These are phyloP conservation scores for Toxoplasma gondii DNA, from an alignment of 169 alveolate species.

Conservation along the genomic window DNA sequence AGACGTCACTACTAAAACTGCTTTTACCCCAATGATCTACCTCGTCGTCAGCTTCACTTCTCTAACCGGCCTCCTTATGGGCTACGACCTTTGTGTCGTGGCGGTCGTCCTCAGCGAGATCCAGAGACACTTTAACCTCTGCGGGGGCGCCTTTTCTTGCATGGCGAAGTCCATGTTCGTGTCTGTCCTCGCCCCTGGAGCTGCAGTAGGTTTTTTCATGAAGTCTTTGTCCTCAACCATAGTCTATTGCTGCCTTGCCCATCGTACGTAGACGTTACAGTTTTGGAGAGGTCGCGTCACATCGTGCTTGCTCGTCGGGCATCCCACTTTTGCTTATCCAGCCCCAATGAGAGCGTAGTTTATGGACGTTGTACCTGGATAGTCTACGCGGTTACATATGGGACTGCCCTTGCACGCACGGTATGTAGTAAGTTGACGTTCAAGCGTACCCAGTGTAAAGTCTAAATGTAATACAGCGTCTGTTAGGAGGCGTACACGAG, in stretches of 20 bases:
- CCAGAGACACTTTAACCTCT: slow-evolving; percentile 37
- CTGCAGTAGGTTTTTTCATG: slow-evolving; percentile 14
- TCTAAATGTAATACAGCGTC: too few relatives aligned
- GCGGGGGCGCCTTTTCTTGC: slow-evolving; percentile 39
- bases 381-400: too few relatives aligned
- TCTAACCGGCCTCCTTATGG: slow-evolving; percentile 63
- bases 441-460: too few relatives aligned
- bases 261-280: neutral
- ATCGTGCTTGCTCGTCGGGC: neutral
- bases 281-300: neutral
- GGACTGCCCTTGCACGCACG: too few relatives aligned
- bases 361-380: too few relatives aligned
- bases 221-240: neutral
- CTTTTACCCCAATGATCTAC: neutral
- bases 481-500: too few relatives aligned
- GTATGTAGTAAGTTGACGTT: too few relatives aligned
- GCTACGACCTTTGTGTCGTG: slow-evolving; percentile 63
- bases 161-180: slow-evolving; percentile 41
- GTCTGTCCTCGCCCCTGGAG: slow-evolving; percentile 63
- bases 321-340: neutral
- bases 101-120: slow-evolving; percentile 51
- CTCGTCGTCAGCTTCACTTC: slow-evolving; percentile 39
- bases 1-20: neutral
- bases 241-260: neutral
- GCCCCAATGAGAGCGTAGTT: too few relatives aligned